phyloP scores from a whole-genome alignment of 2,329 filamentous ascomycete species.

The Phaeoacremonium minimum region DNA sequence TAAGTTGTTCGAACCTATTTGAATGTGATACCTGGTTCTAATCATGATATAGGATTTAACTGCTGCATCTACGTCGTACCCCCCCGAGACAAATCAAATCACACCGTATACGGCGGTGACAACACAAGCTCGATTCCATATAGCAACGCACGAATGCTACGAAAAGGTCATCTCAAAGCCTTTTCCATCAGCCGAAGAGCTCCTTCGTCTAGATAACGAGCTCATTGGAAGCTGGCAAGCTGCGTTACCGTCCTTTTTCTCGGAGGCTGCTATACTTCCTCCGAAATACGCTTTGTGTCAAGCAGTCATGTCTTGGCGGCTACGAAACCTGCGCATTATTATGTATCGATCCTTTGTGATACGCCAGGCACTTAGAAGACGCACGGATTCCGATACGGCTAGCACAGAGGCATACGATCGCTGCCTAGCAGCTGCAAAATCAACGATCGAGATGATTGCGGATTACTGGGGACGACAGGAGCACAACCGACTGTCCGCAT shows the following conservation, averaged over 20 bases:
- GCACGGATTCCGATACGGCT: slow-evolving; percentile 9
- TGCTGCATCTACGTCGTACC: slow-evolving; percentile 25
- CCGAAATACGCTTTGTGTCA: slow-evolving; percentile 31
- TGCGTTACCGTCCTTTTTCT: slow-evolving; percentile 30
- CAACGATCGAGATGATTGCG: slow-evolving; percentile 31
- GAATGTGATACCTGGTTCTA: no score
- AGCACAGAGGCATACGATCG: slow-evolving; percentile 22
- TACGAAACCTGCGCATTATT: slow-evolving; percentile 39
- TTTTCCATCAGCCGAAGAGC: slow-evolving; percentile 31
- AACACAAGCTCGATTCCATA: slow-evolving; percentile 38
- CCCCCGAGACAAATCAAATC: slow-evolving; percentile 26
- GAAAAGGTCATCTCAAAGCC: slow-evolving; percentile 38
- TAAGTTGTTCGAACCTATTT: no score
- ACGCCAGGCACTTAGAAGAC: slow-evolving; percentile 22
- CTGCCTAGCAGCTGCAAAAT: slow-evolving; percentile 35
- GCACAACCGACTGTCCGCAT: slow-evolving; percentile 33
- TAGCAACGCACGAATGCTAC: slow-evolving; percentile 38
- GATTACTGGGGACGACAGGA: slow-evolving; percentile 29
- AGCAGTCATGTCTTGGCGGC: slow-evolving; percentile 36
- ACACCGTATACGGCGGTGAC: slow-evolving; percentile 39
- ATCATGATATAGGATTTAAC: slow-evolving; percentile 24
- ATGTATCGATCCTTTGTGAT: slow-evolving; percentile 43
- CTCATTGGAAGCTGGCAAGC: slow-evolving; percentile 31
- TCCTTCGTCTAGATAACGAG: slow-evolving; percentile 32
- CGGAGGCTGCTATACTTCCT: slow-evolving; percentile 22